Conservation (phyloP, 371 early-diverging fungal genomes). For the Smittium culicis region DNA sequence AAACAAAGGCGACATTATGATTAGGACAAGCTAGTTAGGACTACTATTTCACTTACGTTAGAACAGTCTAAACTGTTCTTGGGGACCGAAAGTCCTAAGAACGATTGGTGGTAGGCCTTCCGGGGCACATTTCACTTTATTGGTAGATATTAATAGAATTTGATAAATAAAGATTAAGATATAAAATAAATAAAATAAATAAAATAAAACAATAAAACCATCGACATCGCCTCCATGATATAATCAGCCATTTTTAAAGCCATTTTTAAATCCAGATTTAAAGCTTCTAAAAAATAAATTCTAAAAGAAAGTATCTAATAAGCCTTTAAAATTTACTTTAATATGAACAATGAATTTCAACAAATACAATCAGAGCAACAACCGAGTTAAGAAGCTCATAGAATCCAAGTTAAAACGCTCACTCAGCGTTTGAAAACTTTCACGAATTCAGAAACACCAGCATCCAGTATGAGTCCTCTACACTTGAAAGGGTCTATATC, state of each 20-base stretch:
- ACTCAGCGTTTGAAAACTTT: background rate
- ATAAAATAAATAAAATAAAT: background rate
- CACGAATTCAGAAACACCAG: background rate
- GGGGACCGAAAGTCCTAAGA: background rate
- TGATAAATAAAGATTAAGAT: background rate
- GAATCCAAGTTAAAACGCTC: background rate
- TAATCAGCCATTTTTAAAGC: conserved; percentile 1
- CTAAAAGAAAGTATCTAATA: background rate
- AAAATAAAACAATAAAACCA: background rate
- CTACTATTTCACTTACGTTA: background rate
- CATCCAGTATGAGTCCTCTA: background rate
- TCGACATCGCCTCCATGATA: background rate
- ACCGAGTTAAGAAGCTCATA: background rate
- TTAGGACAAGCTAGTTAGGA: too few relatives aligned
- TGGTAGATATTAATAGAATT: background rate
- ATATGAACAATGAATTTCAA: background rate
- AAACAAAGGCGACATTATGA: too few relatives aligned
- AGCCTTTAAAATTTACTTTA: background rate
- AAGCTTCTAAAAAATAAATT: background rate
- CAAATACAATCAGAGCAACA: background rate
- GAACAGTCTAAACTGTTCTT: background rate
- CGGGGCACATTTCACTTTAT: conserved; percentile 1
- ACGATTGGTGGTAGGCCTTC: background rate
- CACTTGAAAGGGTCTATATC: background rate
- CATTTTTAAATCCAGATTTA: background rate